Conservation (phyloP, 495 filamentous ascomycete genomes). For the Cryomyces minteri region DNA sequence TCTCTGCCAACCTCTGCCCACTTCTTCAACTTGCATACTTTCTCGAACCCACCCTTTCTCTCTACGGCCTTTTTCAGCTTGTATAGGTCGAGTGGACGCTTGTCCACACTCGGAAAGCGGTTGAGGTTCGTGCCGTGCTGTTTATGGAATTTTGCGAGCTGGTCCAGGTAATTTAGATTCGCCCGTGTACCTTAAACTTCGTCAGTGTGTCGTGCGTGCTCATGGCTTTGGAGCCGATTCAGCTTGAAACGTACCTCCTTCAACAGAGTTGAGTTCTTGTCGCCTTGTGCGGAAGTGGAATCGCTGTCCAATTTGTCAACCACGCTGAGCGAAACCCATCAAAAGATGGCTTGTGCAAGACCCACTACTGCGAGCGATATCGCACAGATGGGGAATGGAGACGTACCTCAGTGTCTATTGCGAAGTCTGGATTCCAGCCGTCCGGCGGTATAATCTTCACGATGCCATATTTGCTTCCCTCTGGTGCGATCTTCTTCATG, state of each 20-base stretch:
- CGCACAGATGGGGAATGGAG: background rate
- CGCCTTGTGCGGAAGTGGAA: constrained; percentile 95
- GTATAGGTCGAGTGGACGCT: constrained; percentile 90
- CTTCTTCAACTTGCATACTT: constrained; percentile 93
- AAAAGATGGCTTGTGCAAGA: no score
- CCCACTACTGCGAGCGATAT: no score
- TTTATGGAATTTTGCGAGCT: constrained; percentile 90
- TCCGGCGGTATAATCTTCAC: constrained; percentile 91
- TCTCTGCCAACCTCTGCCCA: constrained; percentile 98
- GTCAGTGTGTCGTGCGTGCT: background rate
- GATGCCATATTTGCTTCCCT: constrained; percentile 72
- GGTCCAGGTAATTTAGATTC: constrained; percentile 91
- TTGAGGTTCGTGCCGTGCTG: constrained; percentile 89
- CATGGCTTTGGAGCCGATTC: constrained; percentile 10
- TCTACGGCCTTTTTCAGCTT: constrained; percentile 95
- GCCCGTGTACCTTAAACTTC: constrained; percentile 57
- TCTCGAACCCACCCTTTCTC: constrained; percentile 78
- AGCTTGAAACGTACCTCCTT: constrained; percentile 65
- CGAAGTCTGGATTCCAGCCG: constrained; percentile 84
- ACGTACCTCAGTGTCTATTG: constrained; percentile 90
- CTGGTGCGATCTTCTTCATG: constrained; percentile 71
- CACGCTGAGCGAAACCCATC: no score
- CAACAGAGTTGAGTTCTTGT: constrained; percentile 94
- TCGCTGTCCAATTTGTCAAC: constrained; percentile 30
- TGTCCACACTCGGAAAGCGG: constrained; percentile 90